A percentile compares a stretch with the other conserved stretches of the same genome.
Conservation (phyloP, 1,139 yeast species). For the Saccharomyces hybrid region DNA sequence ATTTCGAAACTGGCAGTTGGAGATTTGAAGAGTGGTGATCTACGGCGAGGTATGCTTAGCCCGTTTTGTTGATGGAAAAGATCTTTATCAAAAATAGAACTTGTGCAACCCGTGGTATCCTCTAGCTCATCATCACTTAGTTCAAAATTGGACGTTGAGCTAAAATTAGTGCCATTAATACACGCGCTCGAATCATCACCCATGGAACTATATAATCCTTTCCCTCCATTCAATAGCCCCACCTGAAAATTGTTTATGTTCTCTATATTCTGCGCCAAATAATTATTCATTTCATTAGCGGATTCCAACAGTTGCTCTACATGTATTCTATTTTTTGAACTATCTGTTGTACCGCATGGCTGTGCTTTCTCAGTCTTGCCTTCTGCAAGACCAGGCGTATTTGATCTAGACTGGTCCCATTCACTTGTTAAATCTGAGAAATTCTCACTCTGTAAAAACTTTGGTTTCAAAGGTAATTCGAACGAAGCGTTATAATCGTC, state of each 20-base stretch:
- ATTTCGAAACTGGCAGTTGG: background rate
- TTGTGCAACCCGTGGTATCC: slow-evolving; percentile 7
- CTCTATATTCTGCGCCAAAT: slow-evolving; percentile 25
- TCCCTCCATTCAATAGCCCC: slow-evolving; percentile 11
- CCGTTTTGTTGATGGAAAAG: slow-evolving; percentile 2
- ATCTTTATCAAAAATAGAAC: slow-evolving; percentile 3
- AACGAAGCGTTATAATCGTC: slow-evolving; percentile 13
- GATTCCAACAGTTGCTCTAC: slow-evolving; percentile 28
- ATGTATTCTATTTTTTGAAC: slow-evolving; percentile 12
- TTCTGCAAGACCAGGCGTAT: background rate
- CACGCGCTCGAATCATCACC: slow-evolving; percentile 16
- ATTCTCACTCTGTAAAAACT: slow-evolving; percentile 12
- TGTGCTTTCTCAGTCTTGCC: background rate
- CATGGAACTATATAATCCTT: slow-evolving; percentile 5
- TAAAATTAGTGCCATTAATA: slow-evolving; percentile 10
- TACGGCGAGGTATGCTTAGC: background rate
- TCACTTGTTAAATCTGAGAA: slow-evolving; percentile 17
- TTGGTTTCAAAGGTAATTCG: slow-evolving; percentile 20
- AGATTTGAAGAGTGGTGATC: background rate
- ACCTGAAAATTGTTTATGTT: slow-evolving; percentile 19
- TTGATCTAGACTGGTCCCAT: slow-evolving; percentile 8
- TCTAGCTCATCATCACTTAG: slow-evolving; percentile 18
- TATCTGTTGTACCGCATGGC: background rate
- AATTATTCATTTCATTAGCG: slow-evolving; percentile 27
- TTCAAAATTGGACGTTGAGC: slow-evolving; percentile 22